phyloP scores from a whole-genome alignment of 148 eudicot species.

The Simmondsia chinensis region DNA sequence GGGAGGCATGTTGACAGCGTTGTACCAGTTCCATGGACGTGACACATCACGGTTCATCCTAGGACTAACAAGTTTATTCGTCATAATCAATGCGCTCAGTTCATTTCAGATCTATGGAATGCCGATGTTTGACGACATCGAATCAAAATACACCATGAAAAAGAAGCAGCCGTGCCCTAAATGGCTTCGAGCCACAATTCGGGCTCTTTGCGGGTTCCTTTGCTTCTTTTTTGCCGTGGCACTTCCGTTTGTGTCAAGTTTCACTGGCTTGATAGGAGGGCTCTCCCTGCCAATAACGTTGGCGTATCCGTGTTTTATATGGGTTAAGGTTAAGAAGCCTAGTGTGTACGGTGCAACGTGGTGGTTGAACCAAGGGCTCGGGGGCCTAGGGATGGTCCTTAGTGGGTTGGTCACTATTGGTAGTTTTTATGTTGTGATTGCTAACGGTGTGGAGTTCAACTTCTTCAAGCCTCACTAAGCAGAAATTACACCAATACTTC shows the following conservation, averaged over 20 bases:
- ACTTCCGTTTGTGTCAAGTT: slow-evolving; percentile 59
- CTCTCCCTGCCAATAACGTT: slow-evolving; percentile 59
- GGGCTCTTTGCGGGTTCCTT: slow-evolving; percentile 43
- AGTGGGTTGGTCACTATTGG: slow-evolving; percentile 54
- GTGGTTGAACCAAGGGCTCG: slow-evolving; percentile 75
- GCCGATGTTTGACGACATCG: slow-evolving; percentile 75
- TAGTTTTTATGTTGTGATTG: slow-evolving; percentile 56
- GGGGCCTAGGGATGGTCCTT: slow-evolving; percentile 46
- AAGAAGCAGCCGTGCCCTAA: slow-evolving; percentile 58
- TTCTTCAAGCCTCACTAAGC: slow-evolving; percentile 68
- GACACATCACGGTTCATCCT: slow-evolving; percentile 36
- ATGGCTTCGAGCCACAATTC: slow-evolving; percentile 56
- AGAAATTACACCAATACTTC: too few species aligned
- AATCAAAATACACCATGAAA: slow-evolving; percentile 44
- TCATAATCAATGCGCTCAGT: slow-evolving; percentile 55
- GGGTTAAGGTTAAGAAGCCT: slow-evolving; percentile 62
- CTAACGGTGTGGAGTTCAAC: slow-evolving; percentile 54
- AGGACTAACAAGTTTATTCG: slow-evolving; percentile 37
- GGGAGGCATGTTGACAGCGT: slow-evolving; percentile 62
- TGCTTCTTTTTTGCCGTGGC: slow-evolving; percentile 79
- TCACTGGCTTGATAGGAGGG: slow-evolving; percentile 74
- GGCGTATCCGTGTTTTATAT: slow-evolving; percentile 86
- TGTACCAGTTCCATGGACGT: slow-evolving; percentile 41
- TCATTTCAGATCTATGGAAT: slow-evolving; percentile 82
- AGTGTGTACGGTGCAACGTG: slow-evolving; percentile 40